Base-by-base conservation (phyloP, 129 eudicot genomes). In the Solidago caesia region DNA sequence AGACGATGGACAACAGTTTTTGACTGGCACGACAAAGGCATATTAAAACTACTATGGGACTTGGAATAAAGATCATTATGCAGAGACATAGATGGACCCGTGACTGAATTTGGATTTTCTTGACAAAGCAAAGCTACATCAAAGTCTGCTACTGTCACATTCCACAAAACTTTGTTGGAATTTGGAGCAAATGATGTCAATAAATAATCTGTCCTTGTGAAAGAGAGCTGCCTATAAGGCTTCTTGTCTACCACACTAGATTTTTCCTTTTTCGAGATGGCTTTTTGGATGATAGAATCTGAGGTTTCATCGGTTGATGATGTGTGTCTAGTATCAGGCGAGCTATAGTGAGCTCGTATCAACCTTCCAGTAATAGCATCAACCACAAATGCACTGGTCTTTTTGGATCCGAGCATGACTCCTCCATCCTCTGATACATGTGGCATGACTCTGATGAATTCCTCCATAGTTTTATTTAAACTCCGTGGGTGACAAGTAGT, bases 351-450 rank as follows among this genome's bases (percentile, higher is more conserved):
- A n/a, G 73, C 81, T 71, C 83, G 51, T 57, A 94, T 79, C 68
- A 84, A 61, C 64, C 83, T 90, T 71, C 98, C 98, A 14, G 87
- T 94, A 80, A 77, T 67, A 5, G 85, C 87, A 88, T 90, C 92
- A 68, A 94, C 89, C 61, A 90, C 82, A 79, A 83, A 89, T 29
- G 82, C 97, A n/a, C 87, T 85, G 14, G 93, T 83, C 61, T 82
- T 85, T 74, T 85, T 94, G 67, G 97, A 87, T 51, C 98, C 98
- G 7, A 90, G 90, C 27, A 89, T 82, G 51, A 90, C 80, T 64
- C 87, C 96, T 69, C 96, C 97, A 70, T 88, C 96, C 77, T 90
- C 96, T 73, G 91, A 72, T 70, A 94, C 89, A 45, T 86, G 92
- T 52, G 98, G 98, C n/a, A 89, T 84, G 70, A 79, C 85, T 62